These are phyloP conservation scores for Oidiodendron maius DNA, from an alignment of 495 filamentous ascomycete species.

Conservation along the genomic window DNA sequence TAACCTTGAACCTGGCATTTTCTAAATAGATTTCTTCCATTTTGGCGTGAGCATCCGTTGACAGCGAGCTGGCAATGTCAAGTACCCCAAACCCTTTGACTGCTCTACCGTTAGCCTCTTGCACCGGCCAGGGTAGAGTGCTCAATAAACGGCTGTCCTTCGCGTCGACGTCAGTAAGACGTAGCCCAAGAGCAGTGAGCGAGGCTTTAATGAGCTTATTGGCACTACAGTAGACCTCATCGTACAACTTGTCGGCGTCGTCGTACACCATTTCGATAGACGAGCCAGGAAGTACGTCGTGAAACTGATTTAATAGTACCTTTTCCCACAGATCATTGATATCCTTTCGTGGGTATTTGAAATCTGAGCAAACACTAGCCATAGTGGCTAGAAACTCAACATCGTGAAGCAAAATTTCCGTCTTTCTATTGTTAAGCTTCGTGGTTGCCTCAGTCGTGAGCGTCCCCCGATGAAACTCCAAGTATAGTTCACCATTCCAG, in stretches of 20 bases:
- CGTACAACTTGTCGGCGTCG: conserved; percentile 80
- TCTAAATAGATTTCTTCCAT: too few species aligned
- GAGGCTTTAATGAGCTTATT: conserved; percentile 64
- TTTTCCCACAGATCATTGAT: conserved; percentile 93
- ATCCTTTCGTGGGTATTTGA: conserved; percentile 88
- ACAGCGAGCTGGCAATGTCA: too few species aligned
- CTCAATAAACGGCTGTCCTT: conserved; percentile 53
- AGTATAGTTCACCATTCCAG: conserved; percentile 98
- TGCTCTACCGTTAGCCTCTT: too few species aligned
- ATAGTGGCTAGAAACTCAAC: conserved; percentile 85
- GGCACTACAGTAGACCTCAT: conserved; percentile 71
- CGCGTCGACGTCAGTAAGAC: conserved; percentile 51
- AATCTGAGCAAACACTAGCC: conserved; percentile 66
- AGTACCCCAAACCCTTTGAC: too few species aligned
- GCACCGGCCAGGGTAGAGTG: conserved; percentile 77
- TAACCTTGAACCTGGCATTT: too few species aligned
- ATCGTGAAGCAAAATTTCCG: conserved; percentile 79
- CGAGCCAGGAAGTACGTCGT: conserved; percentile 93
- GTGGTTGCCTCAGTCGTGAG: conserved; percentile 98
- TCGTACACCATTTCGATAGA: conserved; percentile 96
- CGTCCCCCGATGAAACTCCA: conserved; percentile 92
- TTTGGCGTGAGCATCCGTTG: conserved; percentile 53
- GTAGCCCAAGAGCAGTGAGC: conserved; percentile 5
- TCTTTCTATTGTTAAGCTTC: conserved; percentile 84
- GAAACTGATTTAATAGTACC: conserved; percentile 85